Conservation (phyloP, 2,329 filamentous ascomycete species). For the Trichoderma atroviride region DNA sequence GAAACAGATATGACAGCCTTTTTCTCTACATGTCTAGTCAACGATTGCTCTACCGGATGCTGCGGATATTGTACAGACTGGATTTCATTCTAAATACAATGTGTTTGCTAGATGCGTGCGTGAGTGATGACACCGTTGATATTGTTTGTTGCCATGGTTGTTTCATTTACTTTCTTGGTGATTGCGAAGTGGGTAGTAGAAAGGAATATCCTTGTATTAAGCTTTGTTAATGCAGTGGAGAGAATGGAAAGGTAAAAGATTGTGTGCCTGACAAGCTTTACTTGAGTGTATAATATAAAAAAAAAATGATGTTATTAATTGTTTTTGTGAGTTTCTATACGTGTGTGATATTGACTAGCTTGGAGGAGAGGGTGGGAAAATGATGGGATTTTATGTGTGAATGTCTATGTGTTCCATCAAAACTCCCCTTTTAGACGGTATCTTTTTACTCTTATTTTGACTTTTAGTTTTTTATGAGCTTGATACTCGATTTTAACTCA, state of each 20-base stretch:
- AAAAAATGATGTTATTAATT: no score
- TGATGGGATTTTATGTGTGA: not conserved
- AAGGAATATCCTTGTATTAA: not conserved
- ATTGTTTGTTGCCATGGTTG: not conserved
- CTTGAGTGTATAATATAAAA: no score
- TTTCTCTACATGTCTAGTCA: not conserved
- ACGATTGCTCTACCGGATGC: not conserved
- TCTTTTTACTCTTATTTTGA: not conserved
- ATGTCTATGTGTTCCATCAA: not conserved
- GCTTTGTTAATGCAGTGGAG: not conserved
- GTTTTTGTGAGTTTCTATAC: no score
- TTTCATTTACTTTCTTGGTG: not conserved
- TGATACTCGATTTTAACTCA: no score
- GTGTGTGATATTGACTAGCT: not conserved
- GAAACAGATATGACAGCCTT: not conserved
- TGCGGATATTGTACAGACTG: not conserved
- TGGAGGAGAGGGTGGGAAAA: not conserved
- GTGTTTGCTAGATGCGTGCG: not conserved
- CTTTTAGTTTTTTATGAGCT: no score
- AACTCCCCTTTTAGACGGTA: not conserved
- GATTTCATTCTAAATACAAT: not conserved
- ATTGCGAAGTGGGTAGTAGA: not conserved
- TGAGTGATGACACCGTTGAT: not conserved
- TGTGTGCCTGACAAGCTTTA: not conserved
- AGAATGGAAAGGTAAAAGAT: no score